Evolutionary conservation across 352 stramenopile genomes (phyloP).

Genomic region (Pythium aquatile): DNA sequence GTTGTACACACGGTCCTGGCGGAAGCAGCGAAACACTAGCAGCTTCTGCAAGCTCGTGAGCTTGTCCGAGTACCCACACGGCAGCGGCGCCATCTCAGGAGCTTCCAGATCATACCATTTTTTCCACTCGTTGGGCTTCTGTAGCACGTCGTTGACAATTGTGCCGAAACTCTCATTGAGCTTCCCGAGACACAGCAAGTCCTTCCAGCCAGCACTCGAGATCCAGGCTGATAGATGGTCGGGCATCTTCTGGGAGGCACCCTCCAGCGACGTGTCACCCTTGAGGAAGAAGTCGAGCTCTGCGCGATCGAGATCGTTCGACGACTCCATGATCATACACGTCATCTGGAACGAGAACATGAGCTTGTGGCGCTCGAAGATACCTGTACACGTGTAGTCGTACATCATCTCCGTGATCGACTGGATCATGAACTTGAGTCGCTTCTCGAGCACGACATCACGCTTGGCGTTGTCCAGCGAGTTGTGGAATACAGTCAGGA

Average conservation of each 20-base stretch:
- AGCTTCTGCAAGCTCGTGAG: conserved; percentile 89
- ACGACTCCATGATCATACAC: conserved; percentile 92
- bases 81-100: conserved; percentile 81
- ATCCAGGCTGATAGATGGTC: conserved; percentile 80
- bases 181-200: conserved; percentile 82
- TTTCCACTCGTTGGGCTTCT: conserved; percentile 79
- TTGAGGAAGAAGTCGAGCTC: conserved; percentile 97
- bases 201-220: conserved; percentile 89
- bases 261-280: conserved; percentile 92
- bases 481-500: conserved; percentile 90
- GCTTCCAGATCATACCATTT: conserved; percentile 93
- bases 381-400: conserved; percentile 96
- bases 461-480: conserved; percentile 90
- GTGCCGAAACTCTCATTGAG: conserved; percentile 66
- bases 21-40: conserved; percentile 93
- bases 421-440: conserved; percentile 87
- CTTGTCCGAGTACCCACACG: conserved; percentile 73
- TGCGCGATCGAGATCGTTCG: conserved; percentile 74
- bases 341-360: conserved; percentile 97
- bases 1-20: conserved; percentile 95
- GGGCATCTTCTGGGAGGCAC: conserved; percentile 62
- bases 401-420: conserved; percentile 94
- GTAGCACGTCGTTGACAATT: conserved; percentile 50
- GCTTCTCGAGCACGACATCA: conserved; percentile 89
- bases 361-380: conserved; percentile 97